Percentiles rank a stretch among this genome's conserved stretches.
Evolutionary conservation across 768 basidiomycete genomes (phyloP).

Genomic region (Tephrocybe sp.): DNA sequence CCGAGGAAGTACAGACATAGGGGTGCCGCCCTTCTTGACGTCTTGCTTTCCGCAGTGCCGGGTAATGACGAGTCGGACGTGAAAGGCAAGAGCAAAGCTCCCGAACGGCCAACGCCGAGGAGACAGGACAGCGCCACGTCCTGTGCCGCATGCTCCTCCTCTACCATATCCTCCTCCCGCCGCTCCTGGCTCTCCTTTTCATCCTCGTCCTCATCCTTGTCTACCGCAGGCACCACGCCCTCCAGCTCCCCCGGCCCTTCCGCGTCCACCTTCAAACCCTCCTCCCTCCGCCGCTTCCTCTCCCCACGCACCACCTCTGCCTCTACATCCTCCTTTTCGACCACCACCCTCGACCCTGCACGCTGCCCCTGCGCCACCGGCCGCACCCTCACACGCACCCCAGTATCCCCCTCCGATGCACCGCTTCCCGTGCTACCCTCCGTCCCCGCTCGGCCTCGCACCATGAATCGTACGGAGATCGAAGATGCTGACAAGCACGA

Average conservation of each 20-base stretch:
- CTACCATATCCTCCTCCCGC: slow-evolving; percentile 28
- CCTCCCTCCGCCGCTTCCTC: not conserved
- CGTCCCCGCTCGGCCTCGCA: not conserved
- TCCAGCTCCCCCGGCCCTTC: slow-evolving; percentile 22
- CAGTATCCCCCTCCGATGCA: slow-evolving; percentile 35
- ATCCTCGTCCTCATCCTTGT: slow-evolving; percentile 25
- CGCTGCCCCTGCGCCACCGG: slow-evolving; percentile 33
- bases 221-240: slow-evolving; percentile 36
- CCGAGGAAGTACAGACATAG: slow-evolving; percentile 8
- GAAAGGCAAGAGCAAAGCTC: slow-evolving; percentile 31
- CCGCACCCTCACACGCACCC: slow-evolving; percentile 12
- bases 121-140: slow-evolving; percentile 10
- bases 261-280: slow-evolving; percentile 7
- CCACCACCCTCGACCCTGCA: slow-evolving; percentile 16
- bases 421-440: slow-evolving; percentile 28
- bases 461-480: not conserved
- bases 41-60: slow-evolving; percentile 41
- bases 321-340: slow-evolving; percentile 25
- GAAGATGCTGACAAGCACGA: not conserved
- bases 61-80: slow-evolving; percentile 40
- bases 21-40: slow-evolving; percentile 39
- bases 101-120: slow-evolving; percentile 7
- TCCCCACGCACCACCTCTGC: not conserved
- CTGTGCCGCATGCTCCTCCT: slow-evolving; percentile 21
- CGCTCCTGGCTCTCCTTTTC: slow-evolving; percentile 24